Percentiles rank a stretch among this genome's conserved stretches.
phyloP scores from a whole-genome alignment of 2,329 filamentous ascomycete species.

The Paecilomyces dactylethromorphus region DNA sequence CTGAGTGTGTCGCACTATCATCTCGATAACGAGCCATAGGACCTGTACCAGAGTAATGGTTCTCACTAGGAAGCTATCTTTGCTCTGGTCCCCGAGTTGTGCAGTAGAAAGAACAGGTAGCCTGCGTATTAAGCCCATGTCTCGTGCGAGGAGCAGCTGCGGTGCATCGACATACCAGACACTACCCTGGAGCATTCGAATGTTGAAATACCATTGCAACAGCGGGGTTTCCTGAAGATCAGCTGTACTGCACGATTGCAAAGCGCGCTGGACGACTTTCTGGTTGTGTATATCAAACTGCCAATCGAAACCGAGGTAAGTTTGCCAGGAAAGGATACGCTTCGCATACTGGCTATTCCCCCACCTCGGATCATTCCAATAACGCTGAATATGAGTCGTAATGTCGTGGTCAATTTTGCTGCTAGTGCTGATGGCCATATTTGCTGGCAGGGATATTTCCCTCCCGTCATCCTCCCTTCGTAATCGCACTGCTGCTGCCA shows the following conservation, averaged over 20 bases:
- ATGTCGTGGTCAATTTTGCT: no score
- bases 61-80: constrained; percentile 19
- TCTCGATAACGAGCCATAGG: constrained; percentile 14
- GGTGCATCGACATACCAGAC: constrained; percentile 1
- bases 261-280: background rate
- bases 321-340: background rate
- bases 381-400: background rate
- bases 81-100: constrained; percentile 15
- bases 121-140: constrained; percentile 11
- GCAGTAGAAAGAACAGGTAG: constrained; percentile 12
- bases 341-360: background rate
- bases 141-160: constrained; percentile 13
- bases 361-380: background rate
- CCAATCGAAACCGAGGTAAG: background rate
- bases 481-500: no score
- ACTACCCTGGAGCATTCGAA: background rate
- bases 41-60: constrained; percentile 16
- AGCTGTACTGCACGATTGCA: background rate
- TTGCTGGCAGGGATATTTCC: no score
- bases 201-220: background rate
- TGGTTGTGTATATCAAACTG: background rate
- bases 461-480: no score
- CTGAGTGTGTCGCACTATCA: constrained; percentile 13
- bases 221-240: background rate
- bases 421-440: no score